Percentiles rank a stretch among this genome's conserved stretches.
phyloP scores from a whole-genome alignment of 306 rosid species.

The Cucurbita argyrosperma region DNA sequence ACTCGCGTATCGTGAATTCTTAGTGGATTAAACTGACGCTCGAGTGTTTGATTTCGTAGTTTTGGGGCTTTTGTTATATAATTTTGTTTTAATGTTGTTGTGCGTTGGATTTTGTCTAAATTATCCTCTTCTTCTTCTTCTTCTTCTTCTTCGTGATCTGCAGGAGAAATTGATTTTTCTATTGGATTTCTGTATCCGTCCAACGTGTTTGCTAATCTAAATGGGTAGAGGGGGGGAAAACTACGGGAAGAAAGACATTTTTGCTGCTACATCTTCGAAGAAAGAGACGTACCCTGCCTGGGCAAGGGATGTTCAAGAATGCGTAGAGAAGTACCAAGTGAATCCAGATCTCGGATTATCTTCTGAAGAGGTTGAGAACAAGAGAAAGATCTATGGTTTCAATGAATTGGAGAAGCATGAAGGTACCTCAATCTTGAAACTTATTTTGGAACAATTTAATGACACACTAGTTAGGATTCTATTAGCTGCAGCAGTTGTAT shows the following conservation, averaged over 20 bases:
- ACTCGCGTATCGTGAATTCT: neutral
- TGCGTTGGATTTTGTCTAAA: neutral
- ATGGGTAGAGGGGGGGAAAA: constrained; percentile 34
- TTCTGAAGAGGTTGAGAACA: constrained; percentile 33
- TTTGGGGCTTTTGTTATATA: neutral
- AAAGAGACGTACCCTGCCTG: constrained; percentile 39
- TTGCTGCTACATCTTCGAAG: constrained; percentile 13
- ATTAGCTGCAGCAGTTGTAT: constrained; percentile 69
- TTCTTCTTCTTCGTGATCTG: neutral
- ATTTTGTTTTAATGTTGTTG: neutral
- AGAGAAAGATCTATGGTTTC: constrained; percentile 38
- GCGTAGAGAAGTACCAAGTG: constrained; percentile 52
- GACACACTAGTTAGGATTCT: constrained; percentile 80
- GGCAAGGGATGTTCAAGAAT: constrained; percentile 51
- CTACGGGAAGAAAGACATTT: constrained; percentile 22
- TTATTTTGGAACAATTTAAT: constrained; percentile 68
- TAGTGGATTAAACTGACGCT: neutral
- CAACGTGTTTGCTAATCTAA: neutral
- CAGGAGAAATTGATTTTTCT: neutral
- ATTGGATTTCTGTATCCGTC: too few relatives aligned
- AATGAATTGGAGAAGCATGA: constrained; percentile 86
- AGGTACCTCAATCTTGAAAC: constrained; percentile 48
- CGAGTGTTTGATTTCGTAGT: neutral
- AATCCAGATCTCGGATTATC: constrained; percentile 26
- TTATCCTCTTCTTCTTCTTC: neutral